These are phyloP conservation scores for Usnea hakonensis DNA, from an alignment of 495 filamentous ascomycete species.

Conservation along the genomic window DNA sequence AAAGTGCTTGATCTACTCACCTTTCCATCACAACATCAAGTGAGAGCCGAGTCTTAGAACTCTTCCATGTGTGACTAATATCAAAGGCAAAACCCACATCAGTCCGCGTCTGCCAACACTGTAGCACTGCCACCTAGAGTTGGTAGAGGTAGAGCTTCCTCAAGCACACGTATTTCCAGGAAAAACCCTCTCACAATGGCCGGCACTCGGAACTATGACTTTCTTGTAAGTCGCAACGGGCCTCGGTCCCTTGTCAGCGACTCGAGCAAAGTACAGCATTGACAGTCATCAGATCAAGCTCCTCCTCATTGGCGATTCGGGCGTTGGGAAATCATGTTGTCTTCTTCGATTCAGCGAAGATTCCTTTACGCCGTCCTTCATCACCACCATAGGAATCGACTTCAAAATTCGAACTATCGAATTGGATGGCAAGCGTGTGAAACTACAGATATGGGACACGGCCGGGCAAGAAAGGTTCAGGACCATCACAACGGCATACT, in stretches of 20 bases:
- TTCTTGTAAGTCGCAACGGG: conserved; percentile 59
- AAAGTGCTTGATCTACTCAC: too few species aligned
- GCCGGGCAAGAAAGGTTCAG: conserved; percentile 96
- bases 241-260: neutral
- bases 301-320: conserved; percentile 94
- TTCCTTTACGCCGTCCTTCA: conserved; percentile 96
- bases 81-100: too few species aligned
- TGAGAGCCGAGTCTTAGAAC: too few species aligned
- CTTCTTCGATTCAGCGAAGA: conserved; percentile 97
- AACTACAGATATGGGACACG: conserved; percentile 99
- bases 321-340: conserved; percentile 98
- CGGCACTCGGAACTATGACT: conserved; percentile 95
- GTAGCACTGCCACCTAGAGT: neutral
- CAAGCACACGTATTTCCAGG: conserved; percentile 1
- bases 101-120: neutral
- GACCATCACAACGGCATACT: conserved; percentile 98
- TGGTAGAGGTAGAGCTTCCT: neutral
- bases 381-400: conserved; percentile 99
- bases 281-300: conserved; percentile 75
- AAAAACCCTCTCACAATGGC: conserved; percentile 82
- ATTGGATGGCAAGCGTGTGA: conserved; percentile 94
- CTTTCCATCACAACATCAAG: too few species aligned
- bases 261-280: neutral
- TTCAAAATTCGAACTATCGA: conserved; percentile 99
- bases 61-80: too few species aligned